Percentiles rank a stretch among this genome's conserved stretches.
These are phyloP conservation scores for Rhododendron simsii DNA, from an alignment of 148 eudicot genomes.

Conservation along the genomic window DNA sequence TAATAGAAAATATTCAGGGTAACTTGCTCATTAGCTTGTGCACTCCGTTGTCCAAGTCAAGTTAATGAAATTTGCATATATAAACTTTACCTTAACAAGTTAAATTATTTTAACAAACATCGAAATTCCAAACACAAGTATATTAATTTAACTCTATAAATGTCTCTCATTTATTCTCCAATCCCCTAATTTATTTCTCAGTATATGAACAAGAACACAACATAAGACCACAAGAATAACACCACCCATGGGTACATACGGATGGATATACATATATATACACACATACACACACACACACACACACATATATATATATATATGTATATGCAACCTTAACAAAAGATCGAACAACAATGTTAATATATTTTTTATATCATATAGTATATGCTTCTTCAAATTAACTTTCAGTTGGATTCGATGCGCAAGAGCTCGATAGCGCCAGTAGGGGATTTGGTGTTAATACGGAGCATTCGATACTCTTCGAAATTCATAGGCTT, in stretches of 20 bases:
- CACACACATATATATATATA: no score
- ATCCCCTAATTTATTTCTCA: no score
- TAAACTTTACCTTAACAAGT: no score
- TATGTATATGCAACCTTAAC: background rate
- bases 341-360: background rate
- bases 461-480: constrained; percentile 3
- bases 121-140: background rate
- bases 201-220: background rate
- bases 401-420: background rate
- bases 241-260: background rate
- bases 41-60: no score
- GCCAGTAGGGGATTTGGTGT: background rate
- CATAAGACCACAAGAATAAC: background rate
- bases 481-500: background rate
- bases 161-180: background rate
- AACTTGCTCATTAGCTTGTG: no score
- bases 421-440: constrained; percentile 4
- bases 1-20: constrained; percentile 21
- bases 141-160: no score
- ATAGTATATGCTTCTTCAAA: background rate
- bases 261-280: background rate
- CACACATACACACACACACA: no score
- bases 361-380: no score
- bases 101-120: no score
- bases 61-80: no score